Conservation (phyloP, 2,329 filamentous ascomycete genomes). For the Apiospora saccharicola region DNA sequence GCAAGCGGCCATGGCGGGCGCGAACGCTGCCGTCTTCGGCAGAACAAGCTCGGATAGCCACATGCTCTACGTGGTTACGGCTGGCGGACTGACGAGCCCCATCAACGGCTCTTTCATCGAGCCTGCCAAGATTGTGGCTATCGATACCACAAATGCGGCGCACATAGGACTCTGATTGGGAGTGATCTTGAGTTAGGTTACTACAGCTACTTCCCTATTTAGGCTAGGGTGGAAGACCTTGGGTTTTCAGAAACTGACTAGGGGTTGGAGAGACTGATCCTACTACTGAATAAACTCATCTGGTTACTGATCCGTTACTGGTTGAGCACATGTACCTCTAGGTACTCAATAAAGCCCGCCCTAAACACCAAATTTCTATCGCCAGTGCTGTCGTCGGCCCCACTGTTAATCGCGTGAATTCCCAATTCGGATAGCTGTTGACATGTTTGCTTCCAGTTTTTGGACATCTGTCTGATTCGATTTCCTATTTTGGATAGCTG, state of each 20-base stretch:
- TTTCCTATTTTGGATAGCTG: too few relatives aligned
- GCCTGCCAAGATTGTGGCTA: constrained; percentile 35
- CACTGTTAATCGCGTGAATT: neutral
- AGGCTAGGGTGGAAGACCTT: neutral
- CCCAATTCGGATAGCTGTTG: neutral
- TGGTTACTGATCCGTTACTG: neutral
- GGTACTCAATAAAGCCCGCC: neutral
- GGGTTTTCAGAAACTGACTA: too few relatives aligned
- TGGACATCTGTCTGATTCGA: too few relatives aligned
- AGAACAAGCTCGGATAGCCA: constrained; percentile 29
- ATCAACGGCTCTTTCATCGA: constrained; percentile 36
- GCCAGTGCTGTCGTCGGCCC: neutral
- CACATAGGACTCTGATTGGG: neutral
- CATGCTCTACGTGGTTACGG: constrained; percentile 35
- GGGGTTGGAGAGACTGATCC: neutral
- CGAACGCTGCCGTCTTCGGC: constrained; percentile 33
- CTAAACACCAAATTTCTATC: neutral
- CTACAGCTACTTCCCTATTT: neutral
- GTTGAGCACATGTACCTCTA: neutral
- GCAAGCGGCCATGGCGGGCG: constrained; percentile 32
- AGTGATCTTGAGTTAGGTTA: neutral
- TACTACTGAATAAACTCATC: neutral
- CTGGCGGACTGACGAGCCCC: constrained; percentile 30
- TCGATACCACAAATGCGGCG: constrained; percentile 28
- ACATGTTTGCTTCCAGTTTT: neutral